These are phyloP conservation scores for Aspergillus sp. DNA, from an alignment of 2,329 filamentous ascomycete genomes.

Conservation along the genomic window DNA sequence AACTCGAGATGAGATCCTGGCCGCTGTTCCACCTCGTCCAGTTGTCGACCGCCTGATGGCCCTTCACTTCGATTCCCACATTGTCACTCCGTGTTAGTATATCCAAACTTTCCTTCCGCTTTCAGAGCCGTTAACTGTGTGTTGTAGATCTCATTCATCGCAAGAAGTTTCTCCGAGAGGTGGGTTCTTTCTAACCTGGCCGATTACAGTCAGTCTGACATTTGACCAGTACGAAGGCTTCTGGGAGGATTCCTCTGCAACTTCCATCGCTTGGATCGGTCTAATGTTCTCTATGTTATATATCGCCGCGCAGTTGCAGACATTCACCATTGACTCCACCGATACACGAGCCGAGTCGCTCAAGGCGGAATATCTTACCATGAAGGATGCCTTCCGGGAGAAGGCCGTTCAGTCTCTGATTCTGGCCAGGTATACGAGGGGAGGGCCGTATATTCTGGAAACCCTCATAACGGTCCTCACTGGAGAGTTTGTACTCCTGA, in stretches of 20 bases:
- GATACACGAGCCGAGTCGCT: background rate
- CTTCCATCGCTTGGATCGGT: background rate
- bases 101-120: background rate
- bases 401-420: background rate
- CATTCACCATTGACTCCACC: background rate
- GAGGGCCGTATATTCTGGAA: background rate
- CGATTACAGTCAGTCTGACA: background rate
- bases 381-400: background rate
- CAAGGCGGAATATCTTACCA: background rate
- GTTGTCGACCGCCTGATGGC: background rate
- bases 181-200: background rate
- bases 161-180: conserved; percentile 2
- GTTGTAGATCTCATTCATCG: background rate
- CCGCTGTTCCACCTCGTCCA: background rate
- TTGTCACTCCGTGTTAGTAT: background rate
- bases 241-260: background rate
- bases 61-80: background rate
- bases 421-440: background rate
- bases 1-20: background rate
- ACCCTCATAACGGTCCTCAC: background rate
- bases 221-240: background rate
- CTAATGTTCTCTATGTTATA: background rate
- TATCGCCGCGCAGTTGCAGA: background rate
- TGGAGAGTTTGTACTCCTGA: background rate
- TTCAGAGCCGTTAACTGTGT: background rate